phyloP scores from a whole-genome alignment of 371 early-diverging fungal genomes.

The Lichtheimia corymbifera region DNA sequence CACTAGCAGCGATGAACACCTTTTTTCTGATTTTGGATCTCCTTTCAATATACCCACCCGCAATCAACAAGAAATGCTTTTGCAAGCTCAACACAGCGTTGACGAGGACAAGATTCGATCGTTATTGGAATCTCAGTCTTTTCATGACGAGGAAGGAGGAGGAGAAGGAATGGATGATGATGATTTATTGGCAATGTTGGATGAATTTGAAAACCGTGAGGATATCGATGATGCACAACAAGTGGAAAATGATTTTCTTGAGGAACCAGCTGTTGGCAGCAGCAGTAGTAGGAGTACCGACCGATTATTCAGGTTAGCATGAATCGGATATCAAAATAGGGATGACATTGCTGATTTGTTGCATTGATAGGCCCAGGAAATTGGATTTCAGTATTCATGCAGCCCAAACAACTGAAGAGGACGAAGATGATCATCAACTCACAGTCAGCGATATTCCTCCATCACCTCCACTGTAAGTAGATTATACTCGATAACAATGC shows the following conservation, averaged over 20 bases:
- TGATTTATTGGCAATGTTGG: background rate
- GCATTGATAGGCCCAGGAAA: constrained; percentile 21
- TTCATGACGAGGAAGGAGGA: constrained; percentile 9
- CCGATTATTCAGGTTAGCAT: no score
- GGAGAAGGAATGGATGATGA: constrained; percentile 7
- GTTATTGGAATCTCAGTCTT: constrained; percentile 9
- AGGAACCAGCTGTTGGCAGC: background rate
- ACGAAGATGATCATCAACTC: constrained; percentile 9
- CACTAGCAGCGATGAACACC: background rate
- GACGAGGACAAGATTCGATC: constrained; percentile 18
- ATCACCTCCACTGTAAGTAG: constrained; percentile 6
- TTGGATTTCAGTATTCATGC: constrained; percentile 23
- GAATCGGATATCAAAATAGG: no score
- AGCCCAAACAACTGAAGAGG: constrained; percentile 8
- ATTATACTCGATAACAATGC: background rate
- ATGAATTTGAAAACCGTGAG: constrained; percentile 4
- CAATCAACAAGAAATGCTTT: constrained; percentile 2
- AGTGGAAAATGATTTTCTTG: constrained; percentile 15
- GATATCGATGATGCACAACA: constrained; percentile 9
- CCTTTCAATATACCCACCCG: background rate
- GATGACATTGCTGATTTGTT: background rate
- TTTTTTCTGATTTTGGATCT: background rate
- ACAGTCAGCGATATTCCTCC: constrained; percentile 30
- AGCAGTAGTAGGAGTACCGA: no score
- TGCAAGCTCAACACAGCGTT: constrained; percentile 8